These are phyloP conservation scores for Trichoderma sp. DNA, from an alignment of 2,329 filamentous ascomycete species.

Conservation along the genomic window DNA sequence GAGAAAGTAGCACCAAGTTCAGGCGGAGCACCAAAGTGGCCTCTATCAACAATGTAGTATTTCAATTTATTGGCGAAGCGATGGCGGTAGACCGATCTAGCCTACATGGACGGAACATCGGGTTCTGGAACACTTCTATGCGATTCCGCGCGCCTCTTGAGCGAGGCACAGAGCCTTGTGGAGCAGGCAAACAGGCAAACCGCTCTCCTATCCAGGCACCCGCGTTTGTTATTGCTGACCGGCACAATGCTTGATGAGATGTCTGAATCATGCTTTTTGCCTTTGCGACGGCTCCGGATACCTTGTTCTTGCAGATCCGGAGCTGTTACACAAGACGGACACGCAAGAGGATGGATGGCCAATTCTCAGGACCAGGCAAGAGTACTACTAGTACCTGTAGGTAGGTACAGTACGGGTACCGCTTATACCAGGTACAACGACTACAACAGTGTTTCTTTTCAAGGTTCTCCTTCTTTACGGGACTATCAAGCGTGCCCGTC, in stretches of 20 bases:
- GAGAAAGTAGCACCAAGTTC: not conserved
- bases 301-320: not conserved
- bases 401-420: not conserved
- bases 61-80: not conserved
- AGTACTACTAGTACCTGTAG: not conserved
- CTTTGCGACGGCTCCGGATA: not conserved
- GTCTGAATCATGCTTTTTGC: not conserved
- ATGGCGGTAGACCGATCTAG: not conserved
- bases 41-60: not conserved
- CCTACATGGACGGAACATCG: not conserved
- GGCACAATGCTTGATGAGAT: not conserved
- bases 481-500: not conserved
- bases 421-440: not conserved
- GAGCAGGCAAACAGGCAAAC: not conserved
- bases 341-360: not conserved
- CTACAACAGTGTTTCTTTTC: not conserved
- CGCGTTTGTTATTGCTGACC: not conserved
- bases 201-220: not conserved
- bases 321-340: not conserved
- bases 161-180: not conserved
- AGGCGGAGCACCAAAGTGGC: not conserved
- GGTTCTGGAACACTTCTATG: not conserved
- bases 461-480: not conserved
- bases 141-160: not conserved
- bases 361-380: not conserved